Conservation (phyloP, 495 filamentous ascomycete genomes). For the Aspergillus biplanus region DNA sequence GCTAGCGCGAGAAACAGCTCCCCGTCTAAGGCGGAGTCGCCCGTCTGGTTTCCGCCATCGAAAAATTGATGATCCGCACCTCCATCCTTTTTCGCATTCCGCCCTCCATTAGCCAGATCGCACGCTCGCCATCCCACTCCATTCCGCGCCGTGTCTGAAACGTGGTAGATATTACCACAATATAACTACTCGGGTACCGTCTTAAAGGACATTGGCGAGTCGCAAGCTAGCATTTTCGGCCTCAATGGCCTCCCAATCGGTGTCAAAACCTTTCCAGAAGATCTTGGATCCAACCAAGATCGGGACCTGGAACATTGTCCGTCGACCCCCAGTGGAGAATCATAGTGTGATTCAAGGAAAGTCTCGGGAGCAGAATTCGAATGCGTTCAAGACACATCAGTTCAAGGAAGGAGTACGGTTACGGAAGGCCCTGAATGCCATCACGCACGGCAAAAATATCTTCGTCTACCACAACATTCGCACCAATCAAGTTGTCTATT, state of each 20-base stretch:
- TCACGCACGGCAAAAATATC: constrained; percentile 69
- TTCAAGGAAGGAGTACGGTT: constrained; percentile 45
- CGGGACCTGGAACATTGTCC: constrained; percentile 44
- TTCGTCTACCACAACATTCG: constrained; percentile 81
- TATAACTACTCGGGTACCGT: background rate
- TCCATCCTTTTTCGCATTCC: constrained; percentile 5
- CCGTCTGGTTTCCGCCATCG: constrained; percentile 25
- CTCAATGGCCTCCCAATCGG: constrained; percentile 47
- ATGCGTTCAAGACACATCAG: constrained; percentile 46
- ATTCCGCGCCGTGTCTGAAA: constrained; percentile 6
- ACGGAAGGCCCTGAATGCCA: constrained; percentile 50
- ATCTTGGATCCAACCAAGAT: constrained; percentile 52
- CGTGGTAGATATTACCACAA: constrained; percentile 16
- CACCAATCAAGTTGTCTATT: constrained; percentile 84
- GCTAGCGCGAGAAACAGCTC: background rate
- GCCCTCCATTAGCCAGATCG: constrained; percentile 8
- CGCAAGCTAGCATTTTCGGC: constrained; percentile 25
- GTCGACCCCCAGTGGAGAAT: constrained; percentile 44
- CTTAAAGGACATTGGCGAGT: constrained; percentile 4
- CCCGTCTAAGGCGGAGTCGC: constrained; percentile 10
- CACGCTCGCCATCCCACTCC: constrained; percentile 4
- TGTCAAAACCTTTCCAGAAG: constrained; percentile 40
- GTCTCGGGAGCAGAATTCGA: constrained; percentile 39
- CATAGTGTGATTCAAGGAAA: constrained; percentile 45
- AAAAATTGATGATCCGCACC: constrained; percentile 36